phyloP scores from a whole-genome alignment of 2,329 filamentous ascomycete species.

The Exophiala lecanii-corni region DNA sequence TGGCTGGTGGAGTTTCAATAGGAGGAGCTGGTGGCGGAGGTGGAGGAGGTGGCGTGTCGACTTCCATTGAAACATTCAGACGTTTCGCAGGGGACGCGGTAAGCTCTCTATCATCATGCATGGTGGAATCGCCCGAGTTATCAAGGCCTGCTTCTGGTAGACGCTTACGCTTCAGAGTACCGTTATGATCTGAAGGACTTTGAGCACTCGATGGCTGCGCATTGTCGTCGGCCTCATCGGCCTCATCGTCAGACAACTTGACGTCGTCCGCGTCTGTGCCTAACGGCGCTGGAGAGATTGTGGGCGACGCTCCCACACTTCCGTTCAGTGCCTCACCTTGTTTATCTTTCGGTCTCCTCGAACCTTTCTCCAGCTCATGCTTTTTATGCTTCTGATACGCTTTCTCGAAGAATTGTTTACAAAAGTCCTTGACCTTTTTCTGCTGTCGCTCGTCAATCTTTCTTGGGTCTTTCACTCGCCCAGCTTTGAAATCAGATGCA shows the following conservation, averaged over 20 bases:
- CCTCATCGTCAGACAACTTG: slow-evolving; percentile 41
- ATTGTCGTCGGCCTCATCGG: slow-evolving; percentile 35
- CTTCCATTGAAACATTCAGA: slow-evolving; percentile 16
- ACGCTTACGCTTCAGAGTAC: slow-evolving; percentile 61
- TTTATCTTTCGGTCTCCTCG: slow-evolving; percentile 33
- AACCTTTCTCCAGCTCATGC: slow-evolving; percentile 61
- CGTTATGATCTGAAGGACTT: slow-evolving; percentile 17
- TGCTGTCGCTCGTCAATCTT: slow-evolving; percentile 72
- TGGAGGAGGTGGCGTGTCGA: slow-evolving; percentile 31
- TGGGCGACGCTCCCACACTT: slow-evolving; percentile 21
- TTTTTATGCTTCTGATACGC: slow-evolving; percentile 71
- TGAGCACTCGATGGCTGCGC: slow-evolving; percentile 31
- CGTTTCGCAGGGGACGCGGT: slow-evolving; percentile 21
- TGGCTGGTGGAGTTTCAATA: slow-evolving; percentile 22
- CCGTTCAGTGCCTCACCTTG: slow-evolving; percentile 19
- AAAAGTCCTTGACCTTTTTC: slow-evolving; percentile 76
- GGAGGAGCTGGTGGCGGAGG: slow-evolving; percentile 28
- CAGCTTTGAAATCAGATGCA: slow-evolving; percentile 84
- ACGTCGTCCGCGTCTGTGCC: slow-evolving; percentile 30
- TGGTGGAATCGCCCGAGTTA: slow-evolving; percentile 23
- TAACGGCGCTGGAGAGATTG: slow-evolving; percentile 27
- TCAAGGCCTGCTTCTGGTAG: slow-evolving; percentile 10
- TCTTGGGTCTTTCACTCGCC: slow-evolving; percentile 76
- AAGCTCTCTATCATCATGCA: slow-evolving; percentile 19
- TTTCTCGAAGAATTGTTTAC: slow-evolving; percentile 81